Percentiles rank a stretch among this genome's conserved stretches.
Conservation (phyloP, 768 basidiomycete species). For the Tephrocybe rancida region DNA sequence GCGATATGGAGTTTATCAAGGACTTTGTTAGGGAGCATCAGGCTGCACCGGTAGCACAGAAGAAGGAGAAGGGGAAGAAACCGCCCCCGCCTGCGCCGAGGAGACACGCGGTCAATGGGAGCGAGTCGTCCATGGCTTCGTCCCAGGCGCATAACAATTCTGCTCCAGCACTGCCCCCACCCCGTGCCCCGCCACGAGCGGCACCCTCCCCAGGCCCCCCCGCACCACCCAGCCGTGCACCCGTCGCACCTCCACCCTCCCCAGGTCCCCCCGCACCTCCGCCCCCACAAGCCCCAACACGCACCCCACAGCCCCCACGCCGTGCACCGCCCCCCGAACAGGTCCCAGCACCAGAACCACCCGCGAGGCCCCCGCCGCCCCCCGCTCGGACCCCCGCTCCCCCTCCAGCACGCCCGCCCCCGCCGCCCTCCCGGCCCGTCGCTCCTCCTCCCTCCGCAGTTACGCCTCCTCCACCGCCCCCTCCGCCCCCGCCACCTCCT, state of each 20-base stretch:
- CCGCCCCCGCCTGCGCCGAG: constrained; percentile 54
- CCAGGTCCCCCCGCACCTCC: constrained; percentile 30
- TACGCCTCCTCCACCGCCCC: constrained; percentile 27
- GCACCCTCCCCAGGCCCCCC: constrained; percentile 32
- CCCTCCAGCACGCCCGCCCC: constrained; percentile 21
- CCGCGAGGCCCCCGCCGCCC: constrained; percentile 18
- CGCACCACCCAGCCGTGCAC: too few relatives aligned
- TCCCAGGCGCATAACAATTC: constrained; percentile 36
- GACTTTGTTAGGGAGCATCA: constrained; percentile 67
- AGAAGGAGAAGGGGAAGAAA: constrained; percentile 46
- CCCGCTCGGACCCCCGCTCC: constrained; percentile 14
- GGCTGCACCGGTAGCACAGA: constrained; percentile 33
- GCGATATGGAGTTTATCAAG: constrained; percentile 90
- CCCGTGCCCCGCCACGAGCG: constrained; percentile 39
- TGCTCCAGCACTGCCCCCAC: constrained; percentile 20
- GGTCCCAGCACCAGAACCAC: constrained; percentile 6
- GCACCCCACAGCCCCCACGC: constrained; percentile 9
- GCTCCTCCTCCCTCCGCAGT: constrained; percentile 7
- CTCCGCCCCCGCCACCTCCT: constrained; percentile 30
- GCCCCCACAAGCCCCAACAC: neutral
- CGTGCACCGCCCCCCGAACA: constrained; percentile 16
- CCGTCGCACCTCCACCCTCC: too few relatives aligned
- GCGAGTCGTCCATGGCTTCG: constrained; percentile 35
- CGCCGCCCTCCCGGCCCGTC: constrained; percentile 19
- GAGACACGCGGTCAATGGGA: constrained; percentile 37